Percentiles rank a stretch among this genome's conserved stretches.
Evolutionary conservation across 2,329 filamentous ascomycete genomes (phyloP).

Genomic region (Aspergillus novoparasiticus): DNA sequence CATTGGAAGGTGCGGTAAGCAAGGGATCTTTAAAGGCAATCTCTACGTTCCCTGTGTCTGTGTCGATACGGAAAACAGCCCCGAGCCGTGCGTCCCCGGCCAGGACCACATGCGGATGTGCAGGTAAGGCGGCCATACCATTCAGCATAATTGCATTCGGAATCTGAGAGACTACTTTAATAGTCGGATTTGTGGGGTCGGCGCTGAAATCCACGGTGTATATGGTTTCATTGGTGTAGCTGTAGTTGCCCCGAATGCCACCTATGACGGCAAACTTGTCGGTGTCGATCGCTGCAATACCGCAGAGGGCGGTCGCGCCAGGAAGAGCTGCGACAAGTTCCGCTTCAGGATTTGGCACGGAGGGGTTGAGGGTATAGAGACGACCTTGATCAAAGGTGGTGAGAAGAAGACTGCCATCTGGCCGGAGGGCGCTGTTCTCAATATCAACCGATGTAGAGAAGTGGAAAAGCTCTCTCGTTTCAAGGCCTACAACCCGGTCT

Average conservation of each 20-base stretch:
- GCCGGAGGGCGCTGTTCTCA: slow-evolving; percentile 20
- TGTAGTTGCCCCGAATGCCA: slow-evolving; percentile 19
- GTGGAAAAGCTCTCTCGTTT: slow-evolving; percentile 15
- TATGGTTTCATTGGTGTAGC: slow-evolving; percentile 19
- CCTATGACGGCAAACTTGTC: slow-evolving; percentile 23
- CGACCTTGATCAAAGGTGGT: slow-evolving; percentile 19
- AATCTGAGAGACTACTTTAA: slow-evolving; percentile 11
- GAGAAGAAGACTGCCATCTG: slow-evolving; percentile 21
- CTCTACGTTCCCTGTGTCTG: slow-evolving; percentile 10
- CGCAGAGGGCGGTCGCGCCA: slow-evolving; percentile 19
- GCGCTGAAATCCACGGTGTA: slow-evolving; percentile 20
- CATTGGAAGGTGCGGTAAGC: slow-evolving; percentile 7
- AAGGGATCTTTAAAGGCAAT: slow-evolving; percentile 12
- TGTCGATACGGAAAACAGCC: slow-evolving; percentile 19
- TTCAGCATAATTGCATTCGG: slow-evolving; percentile 22
- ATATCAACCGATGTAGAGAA: slow-evolving; percentile 16
- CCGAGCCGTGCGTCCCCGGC: slow-evolving; percentile 22
- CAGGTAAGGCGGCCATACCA: slow-evolving; percentile 19
- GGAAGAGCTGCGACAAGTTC: slow-evolving; percentile 18
- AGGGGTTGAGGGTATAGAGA: slow-evolving; percentile 18
- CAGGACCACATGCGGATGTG: slow-evolving; percentile 15
- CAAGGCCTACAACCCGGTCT: background rate
- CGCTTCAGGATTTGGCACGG: background rate
- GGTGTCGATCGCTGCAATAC: slow-evolving; percentile 20
- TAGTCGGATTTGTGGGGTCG: background rate